Evolutionary conservation across 2,329 filamentous ascomycete genomes (phyloP).

Genomic region (Claviceps maximensis): DNA sequence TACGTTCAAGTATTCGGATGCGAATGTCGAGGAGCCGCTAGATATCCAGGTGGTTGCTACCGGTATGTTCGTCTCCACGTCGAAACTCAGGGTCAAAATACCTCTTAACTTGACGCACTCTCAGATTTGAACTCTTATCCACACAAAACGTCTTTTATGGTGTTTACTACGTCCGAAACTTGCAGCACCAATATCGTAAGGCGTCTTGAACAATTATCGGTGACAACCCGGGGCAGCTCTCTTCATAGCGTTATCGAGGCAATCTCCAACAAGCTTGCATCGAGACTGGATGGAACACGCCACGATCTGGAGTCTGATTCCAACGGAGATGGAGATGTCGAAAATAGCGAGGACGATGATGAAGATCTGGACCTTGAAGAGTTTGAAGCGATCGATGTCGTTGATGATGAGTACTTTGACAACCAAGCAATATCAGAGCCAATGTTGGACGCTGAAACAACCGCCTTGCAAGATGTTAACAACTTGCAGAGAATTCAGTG

Average conservation of each 20-base stretch:
- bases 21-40: constrained; percentile 14
- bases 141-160: constrained; percentile 23
- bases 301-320: neutral
- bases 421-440: neutral
- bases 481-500: constrained; percentile 3
- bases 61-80: constrained; percentile 13
- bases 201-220: constrained; percentile 28
- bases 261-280: neutral
- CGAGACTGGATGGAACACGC: neutral
- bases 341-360: neutral
- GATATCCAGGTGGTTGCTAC: constrained; percentile 25
- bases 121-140: constrained; percentile 25
- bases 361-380: neutral
- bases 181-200: constrained; percentile 22
- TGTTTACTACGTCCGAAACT: constrained; percentile 28
- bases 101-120: neutral
- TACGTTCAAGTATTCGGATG: constrained; percentile 39
- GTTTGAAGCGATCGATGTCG: neutral
- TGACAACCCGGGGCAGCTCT: constrained; percentile 9
- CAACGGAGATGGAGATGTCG: neutral
- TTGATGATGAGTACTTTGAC: constrained; percentile 4
- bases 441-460: neutral
- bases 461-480: neutral
- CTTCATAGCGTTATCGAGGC: constrained; percentile 5
- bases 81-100: constrained; percentile 4